Conservation (phyloP, 495 filamentous ascomycete genomes). For the Podospora sp. region DNA sequence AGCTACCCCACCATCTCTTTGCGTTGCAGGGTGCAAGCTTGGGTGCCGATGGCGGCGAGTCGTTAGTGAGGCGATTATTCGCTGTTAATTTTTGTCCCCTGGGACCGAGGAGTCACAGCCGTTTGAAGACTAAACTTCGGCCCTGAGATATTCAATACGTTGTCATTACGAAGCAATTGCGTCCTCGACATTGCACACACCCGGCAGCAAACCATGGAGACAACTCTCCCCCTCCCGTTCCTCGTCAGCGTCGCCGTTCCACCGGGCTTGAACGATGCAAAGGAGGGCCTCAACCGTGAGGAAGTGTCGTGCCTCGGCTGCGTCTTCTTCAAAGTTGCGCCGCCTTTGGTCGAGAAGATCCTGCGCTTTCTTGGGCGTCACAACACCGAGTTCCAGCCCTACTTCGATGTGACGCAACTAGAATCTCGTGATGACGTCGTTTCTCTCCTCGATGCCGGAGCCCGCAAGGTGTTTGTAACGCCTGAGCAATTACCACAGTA, state of each 20-base stretch:
- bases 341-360: slow-evolving; percentile 59
- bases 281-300: slow-evolving; percentile 62
- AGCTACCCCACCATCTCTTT: slow-evolving; percentile 20
- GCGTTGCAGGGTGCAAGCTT: background rate
- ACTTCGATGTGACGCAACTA: slow-evolving; percentile 76
- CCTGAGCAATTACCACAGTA: slow-evolving; percentile 59
- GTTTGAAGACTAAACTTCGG: slow-evolving; percentile 1
- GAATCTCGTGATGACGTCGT: slow-evolving; percentile 69
- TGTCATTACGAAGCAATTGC: slow-evolving; percentile 7
- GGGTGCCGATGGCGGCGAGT: slow-evolving; percentile 26
- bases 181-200: background rate
- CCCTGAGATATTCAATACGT: background rate
- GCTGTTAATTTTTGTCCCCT: slow-evolving; percentile 20
- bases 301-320: slow-evolving; percentile 78
- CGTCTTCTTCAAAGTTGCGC: slow-evolving; percentile 68
- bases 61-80: background rate
- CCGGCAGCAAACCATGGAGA: slow-evolving; percentile 48
- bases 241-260: slow-evolving; percentile 61
- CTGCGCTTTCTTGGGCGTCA: slow-evolving; percentile 69
- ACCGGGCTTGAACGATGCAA: slow-evolving; percentile 49
- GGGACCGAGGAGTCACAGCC: slow-evolving; percentile 7
- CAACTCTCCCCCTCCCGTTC: slow-evolving; percentile 58
- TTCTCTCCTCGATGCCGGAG: slow-evolving; percentile 81
- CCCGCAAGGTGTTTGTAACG: slow-evolving; percentile 81
- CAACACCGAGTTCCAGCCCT: slow-evolving; percentile 66